Evolutionary conservation across 805 yeast species (phyloP), one percentile per base, ranked within the genome.

Genomic region (Lipomyces sp.): DNA sequence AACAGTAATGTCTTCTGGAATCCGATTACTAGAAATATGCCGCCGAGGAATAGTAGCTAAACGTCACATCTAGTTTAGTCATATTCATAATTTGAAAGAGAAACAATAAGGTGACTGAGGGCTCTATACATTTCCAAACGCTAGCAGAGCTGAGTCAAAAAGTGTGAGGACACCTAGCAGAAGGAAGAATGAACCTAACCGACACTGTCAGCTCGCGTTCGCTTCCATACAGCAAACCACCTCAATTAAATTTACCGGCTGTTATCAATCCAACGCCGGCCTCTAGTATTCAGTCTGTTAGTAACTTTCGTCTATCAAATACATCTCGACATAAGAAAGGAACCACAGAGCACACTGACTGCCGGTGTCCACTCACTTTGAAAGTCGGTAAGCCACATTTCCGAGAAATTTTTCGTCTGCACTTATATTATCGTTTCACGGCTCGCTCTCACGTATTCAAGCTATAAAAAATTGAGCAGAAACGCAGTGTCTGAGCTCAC

Each of bases 191-290:
- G 83, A 78, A 7, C 95, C 79, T 26, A 7, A 26, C 24, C 7
- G 7, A 10, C 10, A 10, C 39, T 18, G 10, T 16, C 22, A 8
- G 19, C 18, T 32, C 11, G 14, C 11, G 19, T 19, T 16, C 29
- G 13, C 11, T 40, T 38, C 39, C 39, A 35, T 18, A 29, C 22
- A 31, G 10, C 19, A 10, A 26, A 5, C 14, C 18, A 18, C 18
- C 10, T 16, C 41, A 7, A 35, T 26, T 11, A 18, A 21, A 60
- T 67, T 43, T 65, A 69, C 82, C 96, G 31, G 84, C 85, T 16
- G 95, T 89, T 3, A 96, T 86, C 74, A 89, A 84, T 2, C 87
- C 96, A 18, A 87, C 96, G 33, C 98, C 98, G 63, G 84, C 82
- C 69, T 89, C 95, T 86, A 54, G 24, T 43, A 16, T 47, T 49